Evolutionary conservation across 2,329 filamentous ascomycete species (phyloP), one percentile per base, ranked within the genome.

Genomic region (Pochonia chlamydosporia): DNA sequence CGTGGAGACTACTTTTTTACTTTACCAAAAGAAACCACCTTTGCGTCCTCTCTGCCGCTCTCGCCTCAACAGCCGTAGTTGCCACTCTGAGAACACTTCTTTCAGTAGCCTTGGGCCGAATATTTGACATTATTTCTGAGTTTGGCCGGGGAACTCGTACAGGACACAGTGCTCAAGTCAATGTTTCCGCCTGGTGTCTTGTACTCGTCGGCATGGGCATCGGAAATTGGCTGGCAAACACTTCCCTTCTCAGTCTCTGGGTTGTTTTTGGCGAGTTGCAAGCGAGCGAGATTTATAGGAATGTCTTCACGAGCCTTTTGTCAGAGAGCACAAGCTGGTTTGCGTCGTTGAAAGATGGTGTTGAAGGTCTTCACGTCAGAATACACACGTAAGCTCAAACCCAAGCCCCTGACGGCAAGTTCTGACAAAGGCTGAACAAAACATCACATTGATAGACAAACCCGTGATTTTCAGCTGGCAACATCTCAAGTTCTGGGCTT

Each of bases 211-310:
- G 71, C 0, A 63, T 96, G 0, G 89, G 85, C 0, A 62, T 71
- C 0, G 76, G 69, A 0, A 82, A 79, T 40, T 92, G 87, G 81
- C 40, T 89, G 1, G 65, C 84, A 14, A 84, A 87, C 54, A 77
- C 79, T 3, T 60, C 75, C 2, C 86, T 89, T 55, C 84, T 89
- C 56, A 73, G 75, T 1, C 63, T 79, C 1, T 96, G 91, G 82
- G 71, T 92, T 25, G 62, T 78, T 0, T 93, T 93, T 62, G 88
- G 91, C 13, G 91, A 96, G 63, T 58, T 89, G 2, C 89, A 96
- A 54, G 89, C 86, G 1, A 78, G 76, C 26, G 78, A 67, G 40
- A 82, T 82, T 6, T 78, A 89, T 5, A 70, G 75, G 14, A 70
- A 67, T 5, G 66, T 93, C 3, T 96, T 96, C 59, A 57, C 69